A percentile compares a stretch with the other conserved stretches of the same genome.
Conservation (phyloP, 2,329 filamentous ascomycete genomes). For the Fusarium bulbicola region DNA sequence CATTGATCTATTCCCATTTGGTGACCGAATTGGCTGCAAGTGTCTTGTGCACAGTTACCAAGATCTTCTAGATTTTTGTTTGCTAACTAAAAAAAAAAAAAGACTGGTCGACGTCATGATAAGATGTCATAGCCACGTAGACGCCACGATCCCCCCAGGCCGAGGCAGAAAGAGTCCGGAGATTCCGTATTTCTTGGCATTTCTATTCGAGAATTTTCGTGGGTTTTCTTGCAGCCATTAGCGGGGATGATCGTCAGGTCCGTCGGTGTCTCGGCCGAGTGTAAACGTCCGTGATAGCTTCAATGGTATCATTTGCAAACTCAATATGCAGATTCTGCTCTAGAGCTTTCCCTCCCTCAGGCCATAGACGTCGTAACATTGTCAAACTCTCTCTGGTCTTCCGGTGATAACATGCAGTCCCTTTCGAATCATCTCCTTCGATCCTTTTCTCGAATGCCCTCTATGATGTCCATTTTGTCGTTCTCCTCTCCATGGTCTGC, state of each 20-base stretch:
- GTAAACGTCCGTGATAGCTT: not conserved
- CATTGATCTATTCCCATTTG: conserved; percentile 31
- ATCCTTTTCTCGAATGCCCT: conserved; percentile 28
- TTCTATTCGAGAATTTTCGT: not conserved
- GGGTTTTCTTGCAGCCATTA: not conserved
- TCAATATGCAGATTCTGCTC: not conserved
- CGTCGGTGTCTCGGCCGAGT: conserved; percentile 34
- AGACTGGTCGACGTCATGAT: conserved; percentile 22
- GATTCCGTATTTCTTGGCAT: conserved; percentile 12
- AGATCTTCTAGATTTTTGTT: not conserved
- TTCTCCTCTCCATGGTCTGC: conserved; percentile 14
- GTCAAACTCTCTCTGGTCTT: not conserved
- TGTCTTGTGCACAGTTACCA: conserved; percentile 41
- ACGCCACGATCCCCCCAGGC: not conserved
- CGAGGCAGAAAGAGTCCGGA: conserved; percentile 10
- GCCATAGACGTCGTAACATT: not conserved
- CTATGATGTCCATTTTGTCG: not conserved
- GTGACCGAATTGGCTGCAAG: conserved; percentile 36
- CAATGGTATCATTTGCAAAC: not conserved
- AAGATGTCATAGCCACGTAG: conserved; percentile 3
- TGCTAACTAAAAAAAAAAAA: not conserved
- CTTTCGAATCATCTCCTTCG: conserved; percentile 35
- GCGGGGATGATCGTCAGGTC: conserved; percentile 13
- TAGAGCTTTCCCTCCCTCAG: no score
- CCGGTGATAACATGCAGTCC: conserved; percentile 7